phyloP scores from a whole-genome alignment of 768 basidiomycete genomes.

The Suillus decipiens region DNA sequence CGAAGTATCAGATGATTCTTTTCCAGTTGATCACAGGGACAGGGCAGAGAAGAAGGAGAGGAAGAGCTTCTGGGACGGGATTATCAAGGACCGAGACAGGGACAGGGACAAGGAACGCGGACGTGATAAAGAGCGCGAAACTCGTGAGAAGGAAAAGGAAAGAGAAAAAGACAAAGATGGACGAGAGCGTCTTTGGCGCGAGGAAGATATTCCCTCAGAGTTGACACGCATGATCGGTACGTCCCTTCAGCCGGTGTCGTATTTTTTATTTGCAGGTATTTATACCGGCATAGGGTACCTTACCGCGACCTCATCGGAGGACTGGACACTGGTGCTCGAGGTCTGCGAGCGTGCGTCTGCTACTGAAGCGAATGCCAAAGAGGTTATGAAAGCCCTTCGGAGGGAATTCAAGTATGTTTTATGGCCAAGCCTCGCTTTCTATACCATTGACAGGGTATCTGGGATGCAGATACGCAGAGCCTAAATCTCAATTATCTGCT shows the following conservation, averaged over 20 bases:
- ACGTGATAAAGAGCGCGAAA: conserved; percentile 17
- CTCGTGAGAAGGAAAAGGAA: conserved; percentile 18
- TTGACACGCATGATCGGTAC: conserved; percentile 74
- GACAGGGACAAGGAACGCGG: conserved; percentile 30
- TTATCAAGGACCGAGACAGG: conserved; percentile 36
- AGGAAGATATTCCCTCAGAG: conserved; percentile 53
- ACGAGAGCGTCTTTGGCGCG: conserved; percentile 31
- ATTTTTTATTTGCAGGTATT: conserved; percentile 3
- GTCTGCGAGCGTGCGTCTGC: conserved; percentile 83
- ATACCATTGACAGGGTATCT: conserved; percentile 3
- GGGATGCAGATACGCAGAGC: conserved; percentile 64
- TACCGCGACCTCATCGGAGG: conserved; percentile 78
- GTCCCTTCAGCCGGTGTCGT: conserved; percentile 13
- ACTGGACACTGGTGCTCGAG: conserved; percentile 80
- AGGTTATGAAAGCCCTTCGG: conserved; percentile 79
- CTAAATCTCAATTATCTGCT: conserved; percentile 72
- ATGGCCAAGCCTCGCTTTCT: background rate
- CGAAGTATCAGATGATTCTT: conserved; percentile 35
- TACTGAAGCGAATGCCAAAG: conserved; percentile 74
- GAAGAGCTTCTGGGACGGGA: conserved; percentile 55
- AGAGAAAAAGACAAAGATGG: conserved; percentile 40
- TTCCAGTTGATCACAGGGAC: conserved; percentile 27
- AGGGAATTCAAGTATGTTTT: conserved; percentile 78
- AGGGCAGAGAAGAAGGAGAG: conserved; percentile 51
- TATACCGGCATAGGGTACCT: conserved; percentile 56